Evolutionary conservation across 2,329 filamentous ascomycete genomes (phyloP).

Genomic region (Gaeumannomyces sp.): DNA sequence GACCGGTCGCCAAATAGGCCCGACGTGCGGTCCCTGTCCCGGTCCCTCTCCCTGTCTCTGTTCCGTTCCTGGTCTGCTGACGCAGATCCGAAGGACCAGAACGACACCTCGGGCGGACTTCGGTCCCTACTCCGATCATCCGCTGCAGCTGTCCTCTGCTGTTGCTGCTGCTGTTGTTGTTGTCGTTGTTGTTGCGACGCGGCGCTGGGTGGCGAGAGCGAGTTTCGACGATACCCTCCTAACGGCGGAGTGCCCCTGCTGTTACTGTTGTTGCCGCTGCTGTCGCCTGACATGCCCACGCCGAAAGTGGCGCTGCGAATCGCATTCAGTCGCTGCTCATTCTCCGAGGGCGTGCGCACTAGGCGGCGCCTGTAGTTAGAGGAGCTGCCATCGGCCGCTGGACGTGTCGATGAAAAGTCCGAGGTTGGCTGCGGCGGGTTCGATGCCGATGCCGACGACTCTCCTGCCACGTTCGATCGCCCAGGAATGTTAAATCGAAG

Average conservation of each 20-base stretch:
- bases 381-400: neutral
- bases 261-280: neutral
- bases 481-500: neutral
- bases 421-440: neutral
- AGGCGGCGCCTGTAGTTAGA: conserved; percentile 10
- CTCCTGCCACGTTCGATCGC: neutral
- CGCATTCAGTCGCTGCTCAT: conserved; percentile 19
- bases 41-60: neutral
- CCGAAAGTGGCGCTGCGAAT: conserved; percentile 16
- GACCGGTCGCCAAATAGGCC: conserved; percentile 7
- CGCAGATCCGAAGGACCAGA: neutral
- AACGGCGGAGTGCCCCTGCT: neutral
- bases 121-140: neutral
- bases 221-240: conserved; percentile 13
- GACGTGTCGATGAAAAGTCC: neutral
- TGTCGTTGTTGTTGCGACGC: neutral
- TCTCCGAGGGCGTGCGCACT: conserved; percentile 15
- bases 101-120: neutral
- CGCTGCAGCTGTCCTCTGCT: neutral
- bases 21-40: neutral
- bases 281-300: neutral
- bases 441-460: neutral
- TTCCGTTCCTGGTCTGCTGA: neutral
- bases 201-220: conserved; percentile 13
- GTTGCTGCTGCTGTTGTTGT: neutral